Percentiles rank a stretch among this genome's conserved stretches.
Conservation (phyloP, 345 rosid species). For the Mercurialis annua region DNA sequence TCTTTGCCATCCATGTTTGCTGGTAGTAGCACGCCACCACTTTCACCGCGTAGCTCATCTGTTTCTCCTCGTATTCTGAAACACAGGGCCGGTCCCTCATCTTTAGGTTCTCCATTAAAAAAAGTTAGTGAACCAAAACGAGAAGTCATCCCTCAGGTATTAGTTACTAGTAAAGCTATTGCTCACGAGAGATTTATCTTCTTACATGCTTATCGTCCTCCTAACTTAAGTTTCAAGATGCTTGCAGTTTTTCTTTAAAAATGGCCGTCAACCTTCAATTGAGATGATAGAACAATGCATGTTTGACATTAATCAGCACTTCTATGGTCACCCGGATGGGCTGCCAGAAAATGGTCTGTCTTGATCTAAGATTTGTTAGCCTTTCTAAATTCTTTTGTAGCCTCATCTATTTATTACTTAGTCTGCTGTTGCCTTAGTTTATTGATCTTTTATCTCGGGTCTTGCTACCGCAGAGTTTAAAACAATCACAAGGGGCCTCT, state of each 20-base stretch:
- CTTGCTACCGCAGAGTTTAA: conserved; percentile 58
- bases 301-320: conserved; percentile 61
- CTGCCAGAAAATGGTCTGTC: conserved; percentile 58
- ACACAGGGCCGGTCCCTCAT: conserved; percentile 73
- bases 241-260: conserved; percentile 84
- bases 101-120: conserved; percentile 83
- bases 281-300: conserved; percentile 70
- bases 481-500: conserved; percentile 70
- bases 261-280: conserved; percentile 74
- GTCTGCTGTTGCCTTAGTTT: background rate
- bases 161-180: background rate
- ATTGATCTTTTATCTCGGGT: background rate
- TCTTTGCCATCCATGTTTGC: conserved; percentile 92
- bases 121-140: conserved; percentile 67
- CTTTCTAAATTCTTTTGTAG: background rate
- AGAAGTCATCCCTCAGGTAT: conserved; percentile 92
- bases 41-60: conserved; percentile 82
- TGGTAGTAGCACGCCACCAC: conserved; percentile 90
- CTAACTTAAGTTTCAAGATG: conserved; percentile 14
- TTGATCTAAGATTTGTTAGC: background rate
- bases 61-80: conserved; percentile 82
- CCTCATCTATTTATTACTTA: conserved; percentile 15
- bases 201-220: too few relatives aligned
- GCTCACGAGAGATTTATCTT: background rate
- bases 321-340: conserved; percentile 68